Percentiles rank a stretch among this genome's conserved stretches.
Evolutionary conservation across 306 rosid genomes (phyloP).

Genomic region (Trifolium dubium): DNA sequence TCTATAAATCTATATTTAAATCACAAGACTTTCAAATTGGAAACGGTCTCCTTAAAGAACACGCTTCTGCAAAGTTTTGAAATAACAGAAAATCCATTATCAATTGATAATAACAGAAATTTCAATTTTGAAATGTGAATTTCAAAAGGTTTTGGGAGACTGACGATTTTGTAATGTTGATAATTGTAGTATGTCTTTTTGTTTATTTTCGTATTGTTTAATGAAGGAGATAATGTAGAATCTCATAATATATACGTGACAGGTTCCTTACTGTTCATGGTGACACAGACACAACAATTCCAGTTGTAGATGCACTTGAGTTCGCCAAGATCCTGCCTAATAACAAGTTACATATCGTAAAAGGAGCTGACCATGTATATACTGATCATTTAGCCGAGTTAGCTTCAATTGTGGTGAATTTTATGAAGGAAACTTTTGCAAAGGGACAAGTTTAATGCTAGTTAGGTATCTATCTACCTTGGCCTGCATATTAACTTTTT

Average conservation of each 20-base stretch:
- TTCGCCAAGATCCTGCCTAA: slow-evolving; percentile 76
- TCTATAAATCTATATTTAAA: background rate
- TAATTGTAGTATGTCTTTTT: background rate
- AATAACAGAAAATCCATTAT: slow-evolving; percentile 4
- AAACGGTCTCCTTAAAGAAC: background rate
- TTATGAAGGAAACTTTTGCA: slow-evolving; percentile 56
- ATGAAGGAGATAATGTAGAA: slow-evolving; percentile 6
- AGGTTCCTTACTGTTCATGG: slow-evolving; percentile 86
- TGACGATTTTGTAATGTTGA: slow-evolving; percentile 1
- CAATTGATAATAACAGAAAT: background rate
- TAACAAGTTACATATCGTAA: slow-evolving; percentile 64
- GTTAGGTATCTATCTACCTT: slow-evolving; percentile 40
- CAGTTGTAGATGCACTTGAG: slow-evolving; percentile 64
- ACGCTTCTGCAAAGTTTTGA: slow-evolving; percentile 16
- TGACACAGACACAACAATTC: slow-evolving; percentile 55
- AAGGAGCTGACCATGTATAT: slow-evolving; percentile 73
- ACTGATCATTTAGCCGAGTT: slow-evolving; percentile 59
- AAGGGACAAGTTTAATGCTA: slow-evolving; percentile 39
- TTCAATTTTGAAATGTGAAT: background rate
- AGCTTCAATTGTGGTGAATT: slow-evolving; percentile 50
- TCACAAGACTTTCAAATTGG: background rate
- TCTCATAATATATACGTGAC: slow-evolving; percentile 7
- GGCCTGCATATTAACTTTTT: background rate
- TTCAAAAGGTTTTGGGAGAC: slow-evolving; percentile 6
- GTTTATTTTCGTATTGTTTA: background rate